Conservation (phyloP, 371 early-diverging fungal species). For the Funneliformis caledonium region DNA sequence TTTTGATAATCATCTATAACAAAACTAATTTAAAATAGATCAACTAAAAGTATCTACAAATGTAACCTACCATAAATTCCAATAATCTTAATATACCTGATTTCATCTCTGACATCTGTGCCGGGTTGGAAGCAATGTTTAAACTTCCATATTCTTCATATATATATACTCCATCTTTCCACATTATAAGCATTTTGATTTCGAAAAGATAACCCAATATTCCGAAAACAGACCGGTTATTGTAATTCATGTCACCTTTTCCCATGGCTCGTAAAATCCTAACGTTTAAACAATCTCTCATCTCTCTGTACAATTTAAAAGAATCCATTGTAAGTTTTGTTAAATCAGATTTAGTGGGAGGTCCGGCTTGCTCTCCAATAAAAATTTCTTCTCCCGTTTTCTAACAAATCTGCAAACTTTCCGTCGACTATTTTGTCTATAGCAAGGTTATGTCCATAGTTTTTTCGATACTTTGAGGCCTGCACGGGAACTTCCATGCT, state of each 20-base stretch:
- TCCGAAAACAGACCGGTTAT: conserved; percentile 18
- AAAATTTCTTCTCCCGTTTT: conserved; percentile 32
- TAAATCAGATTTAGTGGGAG: not conserved
- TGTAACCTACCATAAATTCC: conserved; percentile 33
- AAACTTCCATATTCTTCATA: conserved; percentile 25
- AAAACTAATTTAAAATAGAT: conserved; percentile 22
- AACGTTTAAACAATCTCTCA: conserved; percentile 28
- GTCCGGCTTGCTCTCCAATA: conserved; percentile 35
- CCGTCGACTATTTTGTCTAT: conserved; percentile 30
- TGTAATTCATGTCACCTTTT: conserved; percentile 7
- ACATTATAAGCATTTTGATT: conserved; percentile 32
- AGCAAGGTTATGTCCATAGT: conserved; percentile 11
- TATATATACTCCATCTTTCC: conserved; percentile 27
- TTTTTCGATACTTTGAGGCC: conserved; percentile 34
- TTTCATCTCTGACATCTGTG: conserved; percentile 2
- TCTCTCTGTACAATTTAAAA: conserved; percentile 12
- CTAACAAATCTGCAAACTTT: conserved; percentile 34
- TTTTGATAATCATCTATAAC: conserved; percentile 20
- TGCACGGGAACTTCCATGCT: conserved; percentile 25
- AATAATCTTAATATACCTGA: not conserved
- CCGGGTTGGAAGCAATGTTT: not conserved
- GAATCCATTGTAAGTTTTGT: conserved; percentile 31
- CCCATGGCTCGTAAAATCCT: conserved; percentile 19
- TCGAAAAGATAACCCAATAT: conserved; percentile 26
- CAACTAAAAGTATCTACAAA: conserved; percentile 13